Base-by-base conservation (phyloP, 2,329 filamentous ascomycete genomes). In the Paecilomyces variotii region DNA sequence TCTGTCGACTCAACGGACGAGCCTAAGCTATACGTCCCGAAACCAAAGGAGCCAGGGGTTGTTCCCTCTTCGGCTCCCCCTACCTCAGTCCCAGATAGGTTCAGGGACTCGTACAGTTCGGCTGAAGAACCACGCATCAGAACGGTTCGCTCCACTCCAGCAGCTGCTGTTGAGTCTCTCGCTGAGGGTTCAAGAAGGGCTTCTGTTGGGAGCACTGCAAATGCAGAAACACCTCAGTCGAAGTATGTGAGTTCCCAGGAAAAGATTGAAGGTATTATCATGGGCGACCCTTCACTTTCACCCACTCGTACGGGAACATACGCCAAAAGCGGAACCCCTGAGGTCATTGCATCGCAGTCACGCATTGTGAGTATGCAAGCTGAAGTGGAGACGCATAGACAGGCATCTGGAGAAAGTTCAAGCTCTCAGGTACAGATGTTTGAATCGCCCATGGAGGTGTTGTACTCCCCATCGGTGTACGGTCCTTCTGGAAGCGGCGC, bases 1-100 rank as follows among this genome's bases (percentile, higher is more conserved):
- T 11, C 19, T 2, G 26, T 9, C 28, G 27, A 27, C 10, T 39
- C 50, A 25, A 57, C 63, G 45, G 51, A 59, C 7, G 62, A 64
- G 30, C 54, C 58, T 19, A 62, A 50, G 49, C 54, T 66, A 35
- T 66, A 65, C 49, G 49, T 60, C 7, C 64, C 65, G 4, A 64
- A 60, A 30, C 49, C 58, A 7, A 60, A 54, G 53, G 34, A 59
- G 10, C 35, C 35, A 9, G 58, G 53, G 3, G 53, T 61, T 14
- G 39, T 58, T 34, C 57, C 64, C 11, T 26, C 35, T 5, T 67
- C 65, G 6, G 63, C 60, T n/a, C 64, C 64, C 10, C 55, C 57
- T 1, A 52, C 54, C 2, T 55, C 56, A 3, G 60, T 45, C 11
- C 19, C 24, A 35, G 54, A 56, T 26, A 34, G 27, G 27, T 52